phyloP scores from a whole-genome alignment of 2,329 filamentous ascomycete species.

The Pseudocercospora macadamiae region DNA sequence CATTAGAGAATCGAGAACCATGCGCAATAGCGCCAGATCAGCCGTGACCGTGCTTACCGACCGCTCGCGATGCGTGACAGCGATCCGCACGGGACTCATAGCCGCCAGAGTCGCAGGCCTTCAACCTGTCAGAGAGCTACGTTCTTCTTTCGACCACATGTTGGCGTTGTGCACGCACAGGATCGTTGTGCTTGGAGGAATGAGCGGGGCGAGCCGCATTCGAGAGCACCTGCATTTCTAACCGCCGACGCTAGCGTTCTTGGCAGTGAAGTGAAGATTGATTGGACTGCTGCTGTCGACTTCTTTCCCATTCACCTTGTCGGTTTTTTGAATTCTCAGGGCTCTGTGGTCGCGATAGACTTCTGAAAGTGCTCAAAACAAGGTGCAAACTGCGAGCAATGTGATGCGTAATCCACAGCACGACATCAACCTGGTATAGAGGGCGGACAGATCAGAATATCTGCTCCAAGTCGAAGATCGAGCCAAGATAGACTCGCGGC shows the following conservation, averaged over 20 bases:
- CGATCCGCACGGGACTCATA: background rate
- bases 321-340: background rate
- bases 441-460: background rate
- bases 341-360: background rate
- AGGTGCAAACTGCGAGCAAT: background rate
- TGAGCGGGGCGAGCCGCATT: slow-evolving; percentile 14
- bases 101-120: slow-evolving; percentile 13
- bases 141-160: slow-evolving; percentile 12
- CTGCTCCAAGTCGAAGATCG: background rate
- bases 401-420: background rate
- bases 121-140: slow-evolving; percentile 23
- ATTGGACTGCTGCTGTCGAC: background rate
- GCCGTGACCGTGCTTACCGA: slow-evolving; percentile 14
- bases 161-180: slow-evolving; percentile 19
- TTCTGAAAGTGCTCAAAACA: background rate
- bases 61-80: slow-evolving; percentile 15
- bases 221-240: slow-evolving; percentile 19
- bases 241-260: slow-evolving; percentile 26
- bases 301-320: background rate
- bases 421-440: background rate
- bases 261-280: slow-evolving; percentile 16
- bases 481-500: slow-evolving; percentile 16
- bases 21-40: slow-evolving; percentile 17
- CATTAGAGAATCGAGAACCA: slow-evolving; percentile 12
- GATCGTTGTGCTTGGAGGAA: slow-evolving; percentile 21